Percentiles rank a stretch among this genome's conserved stretches.
These are phyloP conservation scores for Wickerhamomyces strasburgensis DNA, from an alignment of 805 yeast species.

Conservation along the genomic window DNA sequence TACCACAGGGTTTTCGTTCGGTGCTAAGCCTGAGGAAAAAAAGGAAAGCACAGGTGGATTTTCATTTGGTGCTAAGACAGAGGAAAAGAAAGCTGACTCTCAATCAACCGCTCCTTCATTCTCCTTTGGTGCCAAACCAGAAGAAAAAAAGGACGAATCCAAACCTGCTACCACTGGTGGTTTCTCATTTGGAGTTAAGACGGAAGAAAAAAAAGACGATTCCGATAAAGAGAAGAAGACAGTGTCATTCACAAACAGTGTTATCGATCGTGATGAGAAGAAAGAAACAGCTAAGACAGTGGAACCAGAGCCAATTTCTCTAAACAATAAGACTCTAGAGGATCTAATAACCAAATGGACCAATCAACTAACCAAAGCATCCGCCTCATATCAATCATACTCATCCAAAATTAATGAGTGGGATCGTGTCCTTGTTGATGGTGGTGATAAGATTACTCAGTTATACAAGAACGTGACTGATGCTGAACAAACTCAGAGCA, in stretches of 20 bases:
- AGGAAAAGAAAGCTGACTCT: slow-evolving; percentile 5
- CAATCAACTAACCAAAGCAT: slow-evolving; percentile 67
- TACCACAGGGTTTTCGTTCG: slow-evolving; percentile 24
- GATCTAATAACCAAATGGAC: slow-evolving; percentile 94
- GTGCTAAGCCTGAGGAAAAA: slow-evolving; percentile 17
- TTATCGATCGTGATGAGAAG: slow-evolving; percentile 23
- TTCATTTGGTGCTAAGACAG: slow-evolving; percentile 17
- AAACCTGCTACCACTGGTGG: slow-evolving; percentile 10
- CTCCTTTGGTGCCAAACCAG: slow-evolving; percentile 12
- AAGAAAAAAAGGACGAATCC: slow-evolving; percentile 12
- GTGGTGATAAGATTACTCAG: slow-evolving; percentile 79
- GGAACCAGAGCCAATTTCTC: slow-evolving; percentile 64
- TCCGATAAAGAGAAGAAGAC: slow-evolving; percentile 23
- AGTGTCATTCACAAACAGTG: slow-evolving; percentile 24
- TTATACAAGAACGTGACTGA: slow-evolving; percentile 70
- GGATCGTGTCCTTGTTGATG: slow-evolving; percentile 79
- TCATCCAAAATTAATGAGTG: slow-evolving; percentile 73
- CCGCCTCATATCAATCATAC: slow-evolving; percentile 69
- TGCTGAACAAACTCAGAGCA: slow-evolving; percentile 81
- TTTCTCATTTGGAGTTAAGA: slow-evolving; percentile 16
- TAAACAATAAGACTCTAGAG: slow-evolving; percentile 88
- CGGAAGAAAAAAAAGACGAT: slow-evolving; percentile 12
- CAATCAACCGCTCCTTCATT: slow-evolving; percentile 6
- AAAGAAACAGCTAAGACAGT: slow-evolving; percentile 47
- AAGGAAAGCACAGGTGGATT: slow-evolving; percentile 13